phyloP scores from a whole-genome alignment of 2,329 filamentous ascomycete species.

The Colletotrichum abscissum region DNA sequence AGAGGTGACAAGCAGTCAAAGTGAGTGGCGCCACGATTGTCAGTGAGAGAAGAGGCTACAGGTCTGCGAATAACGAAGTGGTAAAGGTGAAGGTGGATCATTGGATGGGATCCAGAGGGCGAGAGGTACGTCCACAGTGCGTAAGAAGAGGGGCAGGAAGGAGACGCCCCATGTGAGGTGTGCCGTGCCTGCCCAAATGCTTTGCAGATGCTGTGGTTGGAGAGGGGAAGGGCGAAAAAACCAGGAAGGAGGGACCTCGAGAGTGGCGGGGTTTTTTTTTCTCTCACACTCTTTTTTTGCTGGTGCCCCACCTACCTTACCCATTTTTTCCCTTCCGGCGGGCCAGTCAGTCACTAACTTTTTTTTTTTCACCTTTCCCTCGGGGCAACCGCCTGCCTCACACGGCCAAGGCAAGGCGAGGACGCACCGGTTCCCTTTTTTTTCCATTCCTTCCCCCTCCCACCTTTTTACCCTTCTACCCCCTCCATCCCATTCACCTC shows the following conservation, averaged over 20 bases:
- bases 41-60: neutral
- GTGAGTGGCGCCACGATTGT: slow-evolving; percentile 10
- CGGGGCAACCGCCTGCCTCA: slow-evolving; percentile 26
- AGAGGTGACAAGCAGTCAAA: neutral
- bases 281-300: slow-evolving; percentile 22
- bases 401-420: slow-evolving; percentile 12
- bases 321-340: slow-evolving; percentile 33
- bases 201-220: slow-evolving; percentile 15
- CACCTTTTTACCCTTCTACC: neutral
- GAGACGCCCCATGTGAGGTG: no score
- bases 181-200: neutral
- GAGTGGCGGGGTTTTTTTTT: slow-evolving; percentile 39
- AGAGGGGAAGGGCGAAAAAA: neutral
- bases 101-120: neutral
- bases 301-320: slow-evolving; percentile 37
- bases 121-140: neutral
- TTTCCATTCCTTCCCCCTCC: slow-evolving; percentile 24
- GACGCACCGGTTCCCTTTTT: slow-evolving; percentile 37
- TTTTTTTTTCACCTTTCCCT: slow-evolving; percentile 33
- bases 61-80: no score
- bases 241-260: slow-evolving; percentile 2
- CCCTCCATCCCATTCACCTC: slow-evolving; percentile 34
- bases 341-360: slow-evolving; percentile 33
- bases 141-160: neutral
- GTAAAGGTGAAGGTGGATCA: neutral